Percentiles rank a stretch among this genome's conserved stretches.
Conservation (phyloP, 495 filamentous ascomycete species). For the Geoglossum glabrum region DNA sequence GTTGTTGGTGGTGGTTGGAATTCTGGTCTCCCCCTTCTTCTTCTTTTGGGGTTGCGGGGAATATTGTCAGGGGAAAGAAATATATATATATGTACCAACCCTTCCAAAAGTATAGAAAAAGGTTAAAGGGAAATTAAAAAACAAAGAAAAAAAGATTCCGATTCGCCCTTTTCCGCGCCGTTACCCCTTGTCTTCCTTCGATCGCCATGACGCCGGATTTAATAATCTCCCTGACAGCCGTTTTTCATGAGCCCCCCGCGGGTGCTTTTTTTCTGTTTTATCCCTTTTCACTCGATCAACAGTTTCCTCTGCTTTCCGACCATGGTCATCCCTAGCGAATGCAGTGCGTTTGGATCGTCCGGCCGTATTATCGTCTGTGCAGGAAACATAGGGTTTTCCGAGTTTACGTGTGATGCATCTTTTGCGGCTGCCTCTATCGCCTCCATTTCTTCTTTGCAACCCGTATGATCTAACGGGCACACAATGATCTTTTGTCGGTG, state of each 20-base stretch:
- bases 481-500: slow-evolving; percentile 90
- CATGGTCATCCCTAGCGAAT: slow-evolving; percentile 47
- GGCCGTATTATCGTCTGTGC: slow-evolving; percentile 62
- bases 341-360: slow-evolving; percentile 53
- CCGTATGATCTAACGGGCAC: slow-evolving; percentile 84
- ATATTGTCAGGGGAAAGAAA: no score
- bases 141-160: background rate
- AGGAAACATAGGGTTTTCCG: slow-evolving; percentile 75
- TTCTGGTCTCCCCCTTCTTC: no score
- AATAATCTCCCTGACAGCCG: background rate
- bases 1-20: no score
- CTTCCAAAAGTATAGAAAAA: background rate
- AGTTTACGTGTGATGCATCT: slow-evolving; percentile 69
- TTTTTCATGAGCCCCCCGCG: background rate
- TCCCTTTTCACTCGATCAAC: slow-evolving; percentile 50
- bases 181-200: background rate
- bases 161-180: background rate
- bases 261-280: background rate
- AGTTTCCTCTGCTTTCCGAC: slow-evolving; percentile 75
- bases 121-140: background rate
- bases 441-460: slow-evolving; percentile 95
- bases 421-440: slow-evolving; percentile 88
- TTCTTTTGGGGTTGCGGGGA: no score
- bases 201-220: background rate
- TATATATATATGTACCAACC: no score